These are phyloP conservation scores for Sphagnum magellanicum DNA, from an alignment of 228 moss, liverwort and hornwort species.

Conservation along the genomic window DNA sequence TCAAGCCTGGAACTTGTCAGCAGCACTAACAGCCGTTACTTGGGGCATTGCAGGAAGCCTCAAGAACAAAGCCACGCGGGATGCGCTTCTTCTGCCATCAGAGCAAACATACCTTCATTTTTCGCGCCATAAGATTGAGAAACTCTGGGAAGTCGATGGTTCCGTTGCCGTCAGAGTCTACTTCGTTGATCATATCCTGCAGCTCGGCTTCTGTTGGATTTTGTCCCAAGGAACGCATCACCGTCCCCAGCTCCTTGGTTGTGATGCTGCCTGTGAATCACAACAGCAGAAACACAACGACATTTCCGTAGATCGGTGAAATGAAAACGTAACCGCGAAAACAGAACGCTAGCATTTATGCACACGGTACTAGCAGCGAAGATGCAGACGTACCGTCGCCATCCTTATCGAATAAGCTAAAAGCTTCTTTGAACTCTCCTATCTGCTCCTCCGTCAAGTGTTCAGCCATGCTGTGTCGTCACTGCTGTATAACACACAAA, in stretches of 20 bases:
- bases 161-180: constrained; percentile 43
- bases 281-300: too few relatives aligned
- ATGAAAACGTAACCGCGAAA: too few relatives aligned
- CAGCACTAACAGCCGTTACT: too few relatives aligned
- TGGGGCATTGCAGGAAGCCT: too few relatives aligned
- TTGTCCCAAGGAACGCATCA: constrained; percentile 47
- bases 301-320: too few relatives aligned
- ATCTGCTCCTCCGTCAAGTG: constrained; percentile 57
- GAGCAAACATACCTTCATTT: constrained; percentile 28
- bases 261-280: constrained; percentile 34
- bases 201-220: constrained; percentile 26
- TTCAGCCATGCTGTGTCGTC: constrained; percentile 19
- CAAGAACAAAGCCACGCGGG: too few relatives aligned
- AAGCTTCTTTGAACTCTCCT: constrained; percentile 62
- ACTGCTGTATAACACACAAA: too few relatives aligned
- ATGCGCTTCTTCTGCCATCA: too few relatives aligned
- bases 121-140: constrained; percentile 47
- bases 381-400: constrained; percentile 32
- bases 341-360: too few relatives aligned
- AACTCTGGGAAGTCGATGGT: constrained; percentile 50
- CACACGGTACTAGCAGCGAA: too few relatives aligned
- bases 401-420: constrained; percentile 58
- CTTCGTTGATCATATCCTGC: constrained; percentile 44
- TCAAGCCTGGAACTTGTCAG: neutral
- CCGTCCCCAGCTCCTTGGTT: constrained; percentile 44